Evolutionary conservation across 2,329 filamentous ascomycete species (phyloP), one percentile per base, ranked within the genome.

Genomic region (Ambrosiella xylebori): DNA sequence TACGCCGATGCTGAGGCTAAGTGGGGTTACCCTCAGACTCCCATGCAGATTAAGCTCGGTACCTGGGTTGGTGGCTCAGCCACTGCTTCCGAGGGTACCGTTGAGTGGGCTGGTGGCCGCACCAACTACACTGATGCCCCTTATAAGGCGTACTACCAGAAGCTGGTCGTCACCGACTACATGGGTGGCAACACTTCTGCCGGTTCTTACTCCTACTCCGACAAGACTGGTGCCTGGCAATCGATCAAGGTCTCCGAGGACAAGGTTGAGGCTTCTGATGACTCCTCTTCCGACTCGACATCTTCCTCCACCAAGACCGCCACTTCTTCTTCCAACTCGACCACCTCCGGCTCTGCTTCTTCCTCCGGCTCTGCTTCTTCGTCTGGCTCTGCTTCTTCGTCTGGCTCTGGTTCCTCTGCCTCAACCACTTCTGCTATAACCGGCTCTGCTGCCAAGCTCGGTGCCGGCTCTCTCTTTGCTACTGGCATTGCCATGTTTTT

Each of bases 21-120:
- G 54, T 68, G 71, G 59, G 75, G 77, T 63, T 87, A 79, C 73
- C 85, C 85, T 52, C 84, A 88, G 73, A 86, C 84, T 8, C 85
- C 85, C 54, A 83, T 84, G 79, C 79, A 82, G 68, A 68, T 88
- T 65, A 83, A 81, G 69, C 69, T 88, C 51, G 85, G 85, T 62
- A 77, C 79, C 63, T 86, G 84, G 82, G 77, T 80, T 53, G 80
- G 74, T 57, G 79, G 80, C 58, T 71, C 76, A 64, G 69, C 71
- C 60, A 68, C 71, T 62, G 85, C 87, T 64, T 67, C 79, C 40
- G 68, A 77, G 60, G 88, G 88, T 61, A 93, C 88, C 39, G 85
- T 89, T 61, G 63, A 77, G 61, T 85, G 81, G 81, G 79, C 80
- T 58, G 84, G 82, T 62, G 85, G 85, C 61, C 66, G 66, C 64